Evolutionary conservation across 257 asterid genomes (phyloP).

Genomic region (Apocynum venetum): DNA sequence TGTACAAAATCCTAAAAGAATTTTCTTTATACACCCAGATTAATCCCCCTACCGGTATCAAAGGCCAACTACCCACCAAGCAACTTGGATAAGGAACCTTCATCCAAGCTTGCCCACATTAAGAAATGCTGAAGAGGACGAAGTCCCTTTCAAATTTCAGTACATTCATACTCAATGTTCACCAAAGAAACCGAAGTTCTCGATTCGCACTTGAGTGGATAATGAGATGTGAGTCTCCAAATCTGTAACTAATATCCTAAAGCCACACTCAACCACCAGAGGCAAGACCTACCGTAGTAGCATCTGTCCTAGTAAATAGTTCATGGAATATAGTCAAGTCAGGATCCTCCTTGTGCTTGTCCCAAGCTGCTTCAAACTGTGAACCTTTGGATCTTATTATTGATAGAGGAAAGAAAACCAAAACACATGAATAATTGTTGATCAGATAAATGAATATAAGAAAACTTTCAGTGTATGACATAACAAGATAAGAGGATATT

Average conservation of each 20-base stretch:
- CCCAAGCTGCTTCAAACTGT: slow-evolving; percentile 61
- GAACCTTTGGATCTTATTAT: slow-evolving; percentile 49
- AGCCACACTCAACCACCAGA: slow-evolving; percentile 8
- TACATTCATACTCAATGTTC: background rate
- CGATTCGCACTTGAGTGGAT: background rate
- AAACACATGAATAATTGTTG: background rate
- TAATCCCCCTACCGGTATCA: no score
- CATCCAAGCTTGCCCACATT: background rate
- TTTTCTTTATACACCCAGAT: background rate
- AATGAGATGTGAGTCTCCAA: background rate
- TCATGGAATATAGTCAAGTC: slow-evolving; percentile 45
- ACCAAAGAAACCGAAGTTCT: background rate
- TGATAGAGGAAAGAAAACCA: slow-evolving; percentile 7
- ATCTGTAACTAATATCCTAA: background rate
- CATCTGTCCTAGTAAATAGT: slow-evolving; percentile 29
- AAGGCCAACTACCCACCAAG: background rate
- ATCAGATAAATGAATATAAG: background rate
- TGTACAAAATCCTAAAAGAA: background rate
- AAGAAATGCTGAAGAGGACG: background rate
- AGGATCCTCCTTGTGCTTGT: slow-evolving; percentile 73
- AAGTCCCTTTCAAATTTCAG: background rate
- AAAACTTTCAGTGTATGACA: background rate
- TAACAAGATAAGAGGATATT: slow-evolving; percentile 24
- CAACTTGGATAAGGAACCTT: background rate
- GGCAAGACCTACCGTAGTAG: slow-evolving; percentile 19